These are phyloP conservation scores for Echria macrotheca DNA, from an alignment of 495 filamentous ascomycete genomes.

Conservation along the genomic window DNA sequence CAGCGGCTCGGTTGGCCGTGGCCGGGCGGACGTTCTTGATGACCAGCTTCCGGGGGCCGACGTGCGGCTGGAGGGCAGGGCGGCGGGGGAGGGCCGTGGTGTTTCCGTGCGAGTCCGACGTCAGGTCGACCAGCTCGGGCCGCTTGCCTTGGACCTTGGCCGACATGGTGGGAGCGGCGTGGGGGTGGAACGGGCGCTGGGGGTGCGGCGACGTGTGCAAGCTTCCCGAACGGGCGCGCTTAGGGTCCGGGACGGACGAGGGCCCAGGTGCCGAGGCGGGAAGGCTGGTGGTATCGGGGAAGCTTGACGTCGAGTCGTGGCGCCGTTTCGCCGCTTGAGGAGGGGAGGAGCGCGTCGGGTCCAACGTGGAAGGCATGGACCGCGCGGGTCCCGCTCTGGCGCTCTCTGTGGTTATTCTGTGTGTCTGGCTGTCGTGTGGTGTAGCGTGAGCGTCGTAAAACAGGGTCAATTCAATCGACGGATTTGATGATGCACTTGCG, in stretches of 20 bases:
- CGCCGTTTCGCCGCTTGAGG: neutral
- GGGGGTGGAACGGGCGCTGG: neutral
- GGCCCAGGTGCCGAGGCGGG: too few relatives aligned
- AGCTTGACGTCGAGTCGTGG: neutral
- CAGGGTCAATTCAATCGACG: too few relatives aligned
- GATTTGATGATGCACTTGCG: too few relatives aligned
- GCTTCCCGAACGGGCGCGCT: slow-evolving; percentile 27
- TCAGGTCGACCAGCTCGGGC: slow-evolving; percentile 37
- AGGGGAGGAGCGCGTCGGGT: neutral
- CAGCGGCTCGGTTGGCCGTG: slow-evolving; percentile 35
- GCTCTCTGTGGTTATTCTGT: neutral
- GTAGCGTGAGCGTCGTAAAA: too few relatives aligned
- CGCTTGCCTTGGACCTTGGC: slow-evolving; percentile 35
- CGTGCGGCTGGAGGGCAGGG: slow-evolving; percentile 47
- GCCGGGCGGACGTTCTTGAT: slow-evolving; percentile 77
- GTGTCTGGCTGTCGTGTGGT: too few relatives aligned
- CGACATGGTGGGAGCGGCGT: slow-evolving; percentile 22
- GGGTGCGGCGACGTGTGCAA: slow-evolving; percentile 13
- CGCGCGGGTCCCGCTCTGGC: neutral
- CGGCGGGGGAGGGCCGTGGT: slow-evolving; percentile 10
- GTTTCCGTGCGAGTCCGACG: neutral
- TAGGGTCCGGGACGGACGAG: slow-evolving; percentile 14
- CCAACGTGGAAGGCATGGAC: slow-evolving; percentile 13
- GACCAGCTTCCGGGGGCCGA: slow-evolving; percentile 71
- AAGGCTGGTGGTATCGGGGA: neutral